Evolutionary conservation across 1,284 basidiomycete species (phyloP).

Genomic region (Apiotrichum laibachii): DNA sequence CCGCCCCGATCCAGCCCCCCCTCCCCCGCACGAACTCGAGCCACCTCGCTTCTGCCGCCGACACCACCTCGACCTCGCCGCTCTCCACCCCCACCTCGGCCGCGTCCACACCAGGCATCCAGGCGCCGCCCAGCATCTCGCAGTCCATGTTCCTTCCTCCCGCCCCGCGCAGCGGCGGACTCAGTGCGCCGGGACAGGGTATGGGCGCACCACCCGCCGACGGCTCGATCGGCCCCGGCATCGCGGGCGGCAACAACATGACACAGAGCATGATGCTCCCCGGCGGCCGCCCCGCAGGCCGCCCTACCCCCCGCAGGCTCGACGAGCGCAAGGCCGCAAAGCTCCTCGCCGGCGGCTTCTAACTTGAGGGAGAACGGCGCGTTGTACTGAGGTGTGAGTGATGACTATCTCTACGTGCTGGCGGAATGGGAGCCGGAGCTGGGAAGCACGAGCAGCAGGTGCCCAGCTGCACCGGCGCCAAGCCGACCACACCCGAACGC

Average conservation of each 20-base stretch:
- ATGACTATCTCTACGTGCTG: not conserved
- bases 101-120: not conserved
- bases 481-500: not conserved
- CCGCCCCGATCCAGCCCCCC: not conserved
- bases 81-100: no score
- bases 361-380: not conserved
- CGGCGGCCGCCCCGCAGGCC: slow-evolving; percentile 20
- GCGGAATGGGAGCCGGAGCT: not conserved
- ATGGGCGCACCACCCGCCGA: no score
- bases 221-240: no score
- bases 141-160: slow-evolving; percentile 47
- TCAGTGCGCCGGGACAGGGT: not conserved
- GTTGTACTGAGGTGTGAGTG: not conserved
- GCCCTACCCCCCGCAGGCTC: slow-evolving; percentile 29
- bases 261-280: slow-evolving; percentile 47
- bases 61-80: no score
- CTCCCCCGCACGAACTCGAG: not conserved
- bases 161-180: not conserved
- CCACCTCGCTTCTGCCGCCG: not conserved
- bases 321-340: slow-evolving; percentile 49
- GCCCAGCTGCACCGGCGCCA: no score
- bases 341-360: slow-evolving; percentile 48
- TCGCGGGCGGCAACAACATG: slow-evolving; percentile 17
- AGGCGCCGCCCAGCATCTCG: slow-evolving; percentile 15
- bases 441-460: not conserved